Percentiles rank a stretch among this genome's conserved stretches.
These are phyloP conservation scores for Penicillium occitanis DNA, from an alignment of 2,329 filamentous ascomycete species.

Conservation along the genomic window DNA sequence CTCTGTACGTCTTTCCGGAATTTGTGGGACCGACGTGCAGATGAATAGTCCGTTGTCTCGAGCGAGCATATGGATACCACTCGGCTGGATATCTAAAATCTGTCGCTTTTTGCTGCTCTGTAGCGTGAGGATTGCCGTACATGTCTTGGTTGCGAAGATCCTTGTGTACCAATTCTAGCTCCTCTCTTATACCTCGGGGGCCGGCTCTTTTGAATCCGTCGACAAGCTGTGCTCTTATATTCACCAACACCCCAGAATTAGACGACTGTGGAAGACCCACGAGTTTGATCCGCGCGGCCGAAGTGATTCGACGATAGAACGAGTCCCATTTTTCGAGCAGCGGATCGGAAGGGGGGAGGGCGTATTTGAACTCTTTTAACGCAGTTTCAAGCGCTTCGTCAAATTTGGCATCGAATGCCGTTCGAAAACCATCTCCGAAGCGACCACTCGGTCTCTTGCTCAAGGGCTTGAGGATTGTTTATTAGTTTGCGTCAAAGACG, in stretches of 20 bases:
- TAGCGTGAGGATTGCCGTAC: conserved; percentile 58
- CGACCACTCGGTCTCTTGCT: neutral
- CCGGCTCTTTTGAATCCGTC: conserved; percentile 60
- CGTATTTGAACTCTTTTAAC: conserved; percentile 29
- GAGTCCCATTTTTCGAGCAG: conserved; percentile 29
- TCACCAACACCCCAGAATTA: conserved; percentile 26
- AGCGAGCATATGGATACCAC: conserved; percentile 84
- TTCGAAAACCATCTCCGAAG: neutral
- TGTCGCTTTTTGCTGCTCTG: conserved; percentile 65
- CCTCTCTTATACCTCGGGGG: conserved; percentile 51
- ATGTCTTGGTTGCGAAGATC: conserved; percentile 60
- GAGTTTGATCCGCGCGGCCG: conserved; percentile 33
- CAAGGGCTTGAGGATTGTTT: neutral
- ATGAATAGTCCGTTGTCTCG: conserved; percentile 78
- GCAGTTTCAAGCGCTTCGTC: conserved; percentile 28
- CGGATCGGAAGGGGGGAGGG: conserved; percentile 23
- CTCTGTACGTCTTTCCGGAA: conserved; percentile 96
- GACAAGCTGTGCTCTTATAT: conserved; percentile 47
- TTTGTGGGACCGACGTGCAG: conserved; percentile 96
- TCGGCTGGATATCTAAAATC: conserved; percentile 87
- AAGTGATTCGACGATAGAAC: conserved; percentile 35
- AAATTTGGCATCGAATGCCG: conserved; percentile 28
- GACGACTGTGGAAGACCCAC: conserved; percentile 22
- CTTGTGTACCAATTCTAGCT: conserved; percentile 68
- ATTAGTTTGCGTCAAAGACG: neutral